These are phyloP conservation scores for Globisporangium canariense DNA, from an alignment of 352 stramenopile genomes.

Conservation along the genomic window DNA sequence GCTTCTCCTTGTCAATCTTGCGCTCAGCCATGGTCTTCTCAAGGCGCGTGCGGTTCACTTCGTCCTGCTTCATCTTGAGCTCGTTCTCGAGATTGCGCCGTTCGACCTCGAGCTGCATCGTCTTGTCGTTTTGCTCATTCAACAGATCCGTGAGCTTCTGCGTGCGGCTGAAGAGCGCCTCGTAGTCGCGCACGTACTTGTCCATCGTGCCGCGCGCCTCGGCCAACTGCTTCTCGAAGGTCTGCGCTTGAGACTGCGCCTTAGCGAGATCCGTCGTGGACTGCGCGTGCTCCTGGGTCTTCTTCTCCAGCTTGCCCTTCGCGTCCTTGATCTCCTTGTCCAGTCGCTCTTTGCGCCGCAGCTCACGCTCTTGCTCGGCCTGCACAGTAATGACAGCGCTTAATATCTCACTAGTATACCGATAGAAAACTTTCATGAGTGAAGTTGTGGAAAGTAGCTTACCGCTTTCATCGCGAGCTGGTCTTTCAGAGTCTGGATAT, in stretches of 20 bases:
- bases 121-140: slow-evolving; percentile 90
- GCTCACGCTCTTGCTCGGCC: slow-evolving; percentile 85
- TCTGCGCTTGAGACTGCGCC: slow-evolving; percentile 63
- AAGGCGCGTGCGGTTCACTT: slow-evolving; percentile 79
- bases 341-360: slow-evolving; percentile 86
- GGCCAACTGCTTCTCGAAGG: slow-evolving; percentile 86
- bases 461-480: slow-evolving; percentile 82
- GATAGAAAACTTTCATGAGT: slow-evolving; percentile 6
- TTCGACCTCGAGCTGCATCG: slow-evolving; percentile 80
- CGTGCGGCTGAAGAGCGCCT: slow-evolving; percentile 85
- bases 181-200: slow-evolving; percentile 93
- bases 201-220: slow-evolving; percentile 87
- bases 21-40: slow-evolving; percentile 90
- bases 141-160: slow-evolving; percentile 92
- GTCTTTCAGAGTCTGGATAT: slow-evolving; percentile 85
- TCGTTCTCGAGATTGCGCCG: slow-evolving; percentile 79
- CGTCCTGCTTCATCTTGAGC: slow-evolving; percentile 81
- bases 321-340: slow-evolving; percentile 93
- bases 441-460: slow-evolving; percentile 4
- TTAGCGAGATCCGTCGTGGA: slow-evolving; percentile 49
- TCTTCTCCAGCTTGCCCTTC: slow-evolving; percentile 86
- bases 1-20: slow-evolving; percentile 87
- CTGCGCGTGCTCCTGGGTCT: slow-evolving; percentile 55
- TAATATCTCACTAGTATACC: slow-evolving; percentile 17
- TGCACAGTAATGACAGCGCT: slow-evolving; percentile 28